Percentiles rank a stretch among this genome's conserved stretches.
phyloP scores from a whole-genome alignment of 768 basidiomycete genomes.

The Roridomyces roridus region DNA sequence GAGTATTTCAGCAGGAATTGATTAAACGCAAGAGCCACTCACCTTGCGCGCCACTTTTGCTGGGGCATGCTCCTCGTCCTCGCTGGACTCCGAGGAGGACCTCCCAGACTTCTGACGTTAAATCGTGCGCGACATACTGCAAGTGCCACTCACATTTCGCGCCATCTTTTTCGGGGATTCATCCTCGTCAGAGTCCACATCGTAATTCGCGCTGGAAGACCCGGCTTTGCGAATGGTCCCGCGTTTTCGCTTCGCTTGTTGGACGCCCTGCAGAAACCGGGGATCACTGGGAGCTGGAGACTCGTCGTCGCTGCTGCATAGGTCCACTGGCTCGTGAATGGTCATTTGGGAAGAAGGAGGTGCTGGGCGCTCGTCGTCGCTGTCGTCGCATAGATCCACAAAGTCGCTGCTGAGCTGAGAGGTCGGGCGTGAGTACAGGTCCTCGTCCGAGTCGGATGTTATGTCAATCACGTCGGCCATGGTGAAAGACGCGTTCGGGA shows the following conservation, averaged over 20 bases:
- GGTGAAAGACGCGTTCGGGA: no score
- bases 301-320: conserved; percentile 17
- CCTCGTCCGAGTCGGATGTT: conserved; percentile 19
- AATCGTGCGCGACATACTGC: neutral
- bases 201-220: neutral
- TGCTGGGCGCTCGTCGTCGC: neutral
- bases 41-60: no score
- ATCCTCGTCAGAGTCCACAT: neutral
- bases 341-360: neutral
- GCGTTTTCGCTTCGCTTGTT: conserved; percentile 20
- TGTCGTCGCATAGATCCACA: neutral
- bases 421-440: conserved; percentile 1
- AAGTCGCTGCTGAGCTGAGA: conserved; percentile 2
- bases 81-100: neutral
- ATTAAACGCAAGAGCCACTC: no score
- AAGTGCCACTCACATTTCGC: conserved; percentile 17
- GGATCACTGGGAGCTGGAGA: conserved; percentile 3
- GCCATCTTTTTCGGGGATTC: conserved; percentile 15
- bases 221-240: neutral
- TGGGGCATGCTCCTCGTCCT: no score
- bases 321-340: neutral
- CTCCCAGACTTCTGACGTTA: neutral
- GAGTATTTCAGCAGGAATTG: no score
- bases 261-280: neutral
- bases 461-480: conserved; percentile 9